These are phyloP conservation scores for Lactarius hengduanensis DNA, from an alignment of 768 basidiomycete species.

Conservation along the genomic window DNA sequence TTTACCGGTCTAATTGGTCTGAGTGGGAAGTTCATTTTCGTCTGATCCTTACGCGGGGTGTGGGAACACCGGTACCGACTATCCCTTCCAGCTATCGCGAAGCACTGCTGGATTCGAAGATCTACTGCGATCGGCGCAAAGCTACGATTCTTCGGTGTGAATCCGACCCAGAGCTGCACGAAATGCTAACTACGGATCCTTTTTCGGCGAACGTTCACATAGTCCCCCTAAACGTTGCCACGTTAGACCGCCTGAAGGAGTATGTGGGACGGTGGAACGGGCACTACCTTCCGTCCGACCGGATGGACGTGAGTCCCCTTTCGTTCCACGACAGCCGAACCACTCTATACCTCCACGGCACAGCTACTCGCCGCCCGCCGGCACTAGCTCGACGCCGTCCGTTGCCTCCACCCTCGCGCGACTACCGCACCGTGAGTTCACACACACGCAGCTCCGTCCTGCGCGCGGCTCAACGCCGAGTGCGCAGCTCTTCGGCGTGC, in stretches of 20 bases:
- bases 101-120: constrained; percentile 73
- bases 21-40: too few species aligned
- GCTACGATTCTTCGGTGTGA: constrained; percentile 82
- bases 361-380: constrained; percentile 64
- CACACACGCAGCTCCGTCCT: constrained; percentile 62
- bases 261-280: constrained; percentile 78
- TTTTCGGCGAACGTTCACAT: constrained; percentile 79
- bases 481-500: constrained; percentile 77
- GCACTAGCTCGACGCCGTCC: constrained; percentile 55
- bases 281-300: constrained; percentile 73
- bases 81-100: constrained; percentile 67
- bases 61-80: neutral
- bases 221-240: constrained; percentile 67
- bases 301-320: constrained; percentile 84
- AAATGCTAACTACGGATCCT: constrained; percentile 75
- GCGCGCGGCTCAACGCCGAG: constrained; percentile 67
- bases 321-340: too few species aligned
- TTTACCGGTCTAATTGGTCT: too few species aligned
- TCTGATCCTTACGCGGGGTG: neutral
- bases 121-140: constrained; percentile 89
- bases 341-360: too few species aligned
- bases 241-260: constrained; percentile 68
- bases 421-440: constrained; percentile 67
- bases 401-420: constrained; percentile 67
- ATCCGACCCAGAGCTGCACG: constrained; percentile 77